Conservation (phyloP, 1,284 basidiomycete species). For the Tremellales sp. region DNA sequence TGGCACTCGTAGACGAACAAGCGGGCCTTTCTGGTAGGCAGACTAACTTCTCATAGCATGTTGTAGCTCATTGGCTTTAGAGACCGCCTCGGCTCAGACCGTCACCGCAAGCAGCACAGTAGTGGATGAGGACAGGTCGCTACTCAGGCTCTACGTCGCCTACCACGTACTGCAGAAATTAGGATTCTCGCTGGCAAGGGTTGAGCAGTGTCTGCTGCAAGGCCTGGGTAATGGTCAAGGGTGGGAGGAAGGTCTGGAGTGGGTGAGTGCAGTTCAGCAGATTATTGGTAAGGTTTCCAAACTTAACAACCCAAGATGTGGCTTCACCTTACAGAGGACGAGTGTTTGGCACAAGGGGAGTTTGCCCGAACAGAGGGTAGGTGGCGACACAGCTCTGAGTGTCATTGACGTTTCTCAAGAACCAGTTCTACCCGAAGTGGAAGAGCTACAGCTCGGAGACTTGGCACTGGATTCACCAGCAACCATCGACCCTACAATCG, state of each 20-base stretch:
- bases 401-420: too few relatives aligned
- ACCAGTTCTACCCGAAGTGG: background rate
- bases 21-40: background rate
- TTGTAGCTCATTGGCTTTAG: background rate
- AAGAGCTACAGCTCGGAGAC: conserved; percentile 9
- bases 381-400: background rate
- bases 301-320: conserved; percentile 57
- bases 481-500: background rate
- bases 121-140: conserved; percentile 63
- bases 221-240: conserved; percentile 56
- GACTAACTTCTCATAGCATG: background rate
- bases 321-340: conserved; percentile 63
- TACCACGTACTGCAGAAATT: conserved; percentile 78
- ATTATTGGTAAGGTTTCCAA: background rate
- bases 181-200: conserved; percentile 68
- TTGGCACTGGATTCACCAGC: conserved; percentile 5
- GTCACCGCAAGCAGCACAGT: conserved; percentile 30
- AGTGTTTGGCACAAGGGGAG: conserved; percentile 50
- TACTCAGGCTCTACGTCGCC: conserved; percentile 68
- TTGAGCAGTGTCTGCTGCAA: conserved; percentile 49
- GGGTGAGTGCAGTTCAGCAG: conserved; percentile 58
- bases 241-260: conserved; percentile 86
- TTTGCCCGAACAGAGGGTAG: conserved; percentile 25
- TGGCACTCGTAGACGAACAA: conserved; percentile 40
- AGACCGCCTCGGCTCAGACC: conserved; percentile 3